Evolutionary conservation across 1,284 basidiomycete genomes (phyloP), one percentile per base, ranked within the genome.

Genomic region (Trametes polyzona): DNA sequence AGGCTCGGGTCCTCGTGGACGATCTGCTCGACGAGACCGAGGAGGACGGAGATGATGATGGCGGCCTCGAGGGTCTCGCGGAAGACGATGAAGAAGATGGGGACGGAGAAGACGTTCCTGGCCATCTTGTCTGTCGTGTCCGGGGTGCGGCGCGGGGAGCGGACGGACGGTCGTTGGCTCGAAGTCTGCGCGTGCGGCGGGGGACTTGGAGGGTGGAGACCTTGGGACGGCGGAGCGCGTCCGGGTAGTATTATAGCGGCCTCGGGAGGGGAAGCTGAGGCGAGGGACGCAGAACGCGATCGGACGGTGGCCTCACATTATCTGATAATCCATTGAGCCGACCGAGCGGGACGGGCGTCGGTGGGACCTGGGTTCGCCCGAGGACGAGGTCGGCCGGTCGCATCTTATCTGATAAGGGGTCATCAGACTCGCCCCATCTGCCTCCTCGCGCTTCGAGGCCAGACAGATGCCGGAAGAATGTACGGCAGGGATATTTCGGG

Each of bases 41-140:
- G 85, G 49, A 96, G 83, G 59, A 95, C 91, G 9, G 92, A 92
- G 74, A 95, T 76, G 79, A 96, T 93, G 76, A 96, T 90, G 49
- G 86, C 87, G 8, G 92, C 91, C 77, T 96, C 93, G 62, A 96
- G 82, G 1, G 91, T 88, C 80, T 96, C 93, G 62, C 94, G 84
- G 66, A 95, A 92, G 68, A 93, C 84, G 72, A 95, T 93, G 81
- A 95, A 92, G 77, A 92, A 94, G 62, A 93, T 90, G 67, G 90
- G 83, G 51, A 91, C 79, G 57, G 88, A 90, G 74, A 93, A 93
- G 57, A 92, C 75, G 68, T 83, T 80, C 62, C 78, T 76, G 40
- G 80, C 76, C 86, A 88, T 89, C 53, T 63, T 61, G 49, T 17
- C 37, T 37, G 44, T 27, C 29, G 21, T n/a, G n/a, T n/a, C n/a